Evolutionary conservation across 2,329 filamentous ascomycete genomes (phyloP).

Genomic region (Aspergillus fischeri): DNA sequence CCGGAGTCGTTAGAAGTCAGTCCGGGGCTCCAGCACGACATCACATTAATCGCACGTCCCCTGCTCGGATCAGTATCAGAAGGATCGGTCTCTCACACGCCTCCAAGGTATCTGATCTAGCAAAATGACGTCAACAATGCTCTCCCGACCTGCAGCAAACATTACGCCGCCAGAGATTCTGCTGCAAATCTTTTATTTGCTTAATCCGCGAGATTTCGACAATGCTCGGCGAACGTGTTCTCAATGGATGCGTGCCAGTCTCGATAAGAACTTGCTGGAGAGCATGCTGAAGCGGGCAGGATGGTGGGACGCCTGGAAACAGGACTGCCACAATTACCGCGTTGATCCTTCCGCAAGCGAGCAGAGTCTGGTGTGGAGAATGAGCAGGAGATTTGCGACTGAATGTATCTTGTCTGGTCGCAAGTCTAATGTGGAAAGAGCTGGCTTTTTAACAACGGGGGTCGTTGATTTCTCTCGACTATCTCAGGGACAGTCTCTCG

Average conservation of each 20-base stretch:
- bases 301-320: slow-evolving; percentile 46
- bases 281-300: slow-evolving; percentile 54
- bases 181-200: slow-evolving; percentile 43
- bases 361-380: slow-evolving; percentile 31
- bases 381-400: slow-evolving; percentile 47
- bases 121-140: not conserved
- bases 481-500: slow-evolving; percentile 11
- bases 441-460: slow-evolving; percentile 38
- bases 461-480: slow-evolving; percentile 25
- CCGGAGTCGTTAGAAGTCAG: not conserved
- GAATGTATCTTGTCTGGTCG: slow-evolving; percentile 46
- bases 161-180: slow-evolving; percentile 47
- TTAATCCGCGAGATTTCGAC: slow-evolving; percentile 53
- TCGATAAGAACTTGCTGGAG: slow-evolving; percentile 50
- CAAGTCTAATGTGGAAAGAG: slow-evolving; percentile 24
- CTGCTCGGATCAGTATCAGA: not conserved
- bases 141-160: slow-evolving; percentile 29
- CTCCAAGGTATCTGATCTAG: not conserved
- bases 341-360: slow-evolving; percentile 35
- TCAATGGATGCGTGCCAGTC: slow-evolving; percentile 55
- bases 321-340: slow-evolving; percentile 24
- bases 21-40: not conserved
- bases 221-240: slow-evolving; percentile 58
- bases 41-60: not conserved
- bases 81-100: not conserved